Base-by-base conservation (phyloP, 495 filamentous ascomycete species). In the Daldinia grandis region DNA sequence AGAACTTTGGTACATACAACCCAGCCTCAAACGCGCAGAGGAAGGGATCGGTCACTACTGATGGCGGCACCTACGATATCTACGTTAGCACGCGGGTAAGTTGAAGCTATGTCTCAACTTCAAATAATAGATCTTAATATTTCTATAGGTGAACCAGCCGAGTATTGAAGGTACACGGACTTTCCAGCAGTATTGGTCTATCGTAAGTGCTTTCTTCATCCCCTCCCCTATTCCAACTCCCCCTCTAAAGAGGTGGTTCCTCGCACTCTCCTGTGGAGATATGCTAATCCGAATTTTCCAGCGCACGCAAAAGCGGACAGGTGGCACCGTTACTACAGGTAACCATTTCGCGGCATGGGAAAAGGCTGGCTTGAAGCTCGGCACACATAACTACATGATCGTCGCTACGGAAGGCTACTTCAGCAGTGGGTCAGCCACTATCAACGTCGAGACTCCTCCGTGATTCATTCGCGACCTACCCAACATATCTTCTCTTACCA, bases 301-400 rank as follows among this genome's bases (percentile, higher is more conserved):
- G 63, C 78, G 83, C 54, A 71, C 73, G 42, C 64, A 62, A 57
- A 81, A 84, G 77, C 78, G 83, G 38, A 78, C 75, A 60, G 79
- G 79, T 5, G 85, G 84, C 42, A 79, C 79, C 40, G 78, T 87
- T 54, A 81, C 73, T 12, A 78, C 78, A 6, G 74, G 69, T 8
- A 87, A 87, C 75, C 87, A 90, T 75, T 90, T 91, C 76, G 80
- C 86, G 64, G 87, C 85, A 2, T 90, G 88, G 88, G 74, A 75
- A 0, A 65, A 70, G 17, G 58, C 49, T n/a, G 82, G 82, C 14
- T 67, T 90, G 79, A 78, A 76, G 33, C 66, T 90, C 31, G 87
- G 88, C 0, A 78, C 74, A 1, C 81, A 84, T 74, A 82, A 89
- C 73, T 89, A 87, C 76, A 82, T 85, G 82, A 87, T 89, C 65